Base-by-base conservation (phyloP, 495 filamentous ascomycete genomes). In the Baudoinia panamericana region DNA sequence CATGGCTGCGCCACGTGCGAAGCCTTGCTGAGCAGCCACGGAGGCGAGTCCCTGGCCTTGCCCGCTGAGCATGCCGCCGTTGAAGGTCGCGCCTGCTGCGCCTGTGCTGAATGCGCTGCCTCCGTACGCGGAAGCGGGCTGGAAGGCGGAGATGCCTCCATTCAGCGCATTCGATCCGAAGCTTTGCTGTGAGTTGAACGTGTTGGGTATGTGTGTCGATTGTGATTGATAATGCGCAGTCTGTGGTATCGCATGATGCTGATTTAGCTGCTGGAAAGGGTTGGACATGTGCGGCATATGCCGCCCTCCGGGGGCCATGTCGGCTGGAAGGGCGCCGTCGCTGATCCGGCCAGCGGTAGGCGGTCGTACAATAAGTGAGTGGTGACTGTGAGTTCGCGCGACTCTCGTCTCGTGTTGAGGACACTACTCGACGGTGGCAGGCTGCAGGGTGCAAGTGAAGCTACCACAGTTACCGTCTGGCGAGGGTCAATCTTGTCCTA, bases 41-140 rank as follows among this genome's bases (percentile, higher is more conserved):
- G 84, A 87, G n/a, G 73, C 87, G 27, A 95, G 71, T 1, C 85
- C 84, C 2, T 83, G 81, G 18, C 83, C 82, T 31, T 76, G 79
- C 38, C 69, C 74, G 46, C 77, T 69, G 37, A 78, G 67, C 33
- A 69, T 54, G 19, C 43, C 56, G 27, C 56, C 56, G 11, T 54
- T 56, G 30, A 63, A 57, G 2, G 47, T 35, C 10, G 51, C 49
- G 24, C 55, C 41, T 5, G 52, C 49, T 10, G 40, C 36, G 13
- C 46, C 46, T 4, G 47, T 45, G 42, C 41, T 50, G 34, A 51
- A 51, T 10, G 48, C 48, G 20, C 30, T 43, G 18, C 48, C 48
- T 6, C 48, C 48, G 30, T 51, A 51, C 17, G 43, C 43, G 1
- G 43, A 46, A 20, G n/a, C 23, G 10, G 48, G 48, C 7, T 40